phyloP scores from a whole-genome alignment of 306 rosid species.

The Abrus precatorius region DNA sequence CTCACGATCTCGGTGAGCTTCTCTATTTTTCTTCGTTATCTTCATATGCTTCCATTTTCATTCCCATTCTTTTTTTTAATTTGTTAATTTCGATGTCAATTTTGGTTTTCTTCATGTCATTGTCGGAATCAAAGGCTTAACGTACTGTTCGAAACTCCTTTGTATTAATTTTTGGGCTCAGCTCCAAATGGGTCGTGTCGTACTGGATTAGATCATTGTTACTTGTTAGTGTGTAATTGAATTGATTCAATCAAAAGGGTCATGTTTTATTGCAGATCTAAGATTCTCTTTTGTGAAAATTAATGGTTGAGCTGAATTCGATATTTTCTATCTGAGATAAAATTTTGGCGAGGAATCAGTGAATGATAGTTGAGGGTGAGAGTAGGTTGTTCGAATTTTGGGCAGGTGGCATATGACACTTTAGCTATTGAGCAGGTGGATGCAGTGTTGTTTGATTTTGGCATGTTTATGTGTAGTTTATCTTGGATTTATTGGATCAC shows the following conservation, averaged over 20 bases:
- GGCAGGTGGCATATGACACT: conserved; percentile 18
- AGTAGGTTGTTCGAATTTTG: conserved; percentile 34
- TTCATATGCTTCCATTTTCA: conserved; percentile 34
- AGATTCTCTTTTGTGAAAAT: neutral
- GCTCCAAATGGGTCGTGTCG: conserved; percentile 28
- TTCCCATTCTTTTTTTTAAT: neutral
- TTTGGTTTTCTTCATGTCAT: conserved; percentile 30
- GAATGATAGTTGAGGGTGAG: conserved; percentile 35
- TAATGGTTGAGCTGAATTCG: conserved; percentile 20
- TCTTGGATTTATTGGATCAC: neutral
- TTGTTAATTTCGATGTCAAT: conserved; percentile 15
- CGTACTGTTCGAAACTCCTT: neutral
- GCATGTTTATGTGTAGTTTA: conserved; percentile 1
- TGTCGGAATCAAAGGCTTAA: conserved; percentile 27
- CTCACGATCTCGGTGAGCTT: conserved; percentile 47
- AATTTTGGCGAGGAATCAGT: conserved; percentile 31
- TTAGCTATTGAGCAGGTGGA: conserved; percentile 13
- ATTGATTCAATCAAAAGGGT: conserved; percentile 37
- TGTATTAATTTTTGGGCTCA: conserved; percentile 37
- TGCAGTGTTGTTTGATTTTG: conserved; percentile 25
- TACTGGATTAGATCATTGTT: conserved; percentile 42
- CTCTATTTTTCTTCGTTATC: conserved; percentile 19
- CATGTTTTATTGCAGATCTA: conserved; percentile 45
- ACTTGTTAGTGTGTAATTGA: conserved; percentile 36
- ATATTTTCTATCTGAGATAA: conserved; percentile 11